Base-by-base conservation (phyloP, 768 basidiomycete species). In the Termitomyces sp. region DNA sequence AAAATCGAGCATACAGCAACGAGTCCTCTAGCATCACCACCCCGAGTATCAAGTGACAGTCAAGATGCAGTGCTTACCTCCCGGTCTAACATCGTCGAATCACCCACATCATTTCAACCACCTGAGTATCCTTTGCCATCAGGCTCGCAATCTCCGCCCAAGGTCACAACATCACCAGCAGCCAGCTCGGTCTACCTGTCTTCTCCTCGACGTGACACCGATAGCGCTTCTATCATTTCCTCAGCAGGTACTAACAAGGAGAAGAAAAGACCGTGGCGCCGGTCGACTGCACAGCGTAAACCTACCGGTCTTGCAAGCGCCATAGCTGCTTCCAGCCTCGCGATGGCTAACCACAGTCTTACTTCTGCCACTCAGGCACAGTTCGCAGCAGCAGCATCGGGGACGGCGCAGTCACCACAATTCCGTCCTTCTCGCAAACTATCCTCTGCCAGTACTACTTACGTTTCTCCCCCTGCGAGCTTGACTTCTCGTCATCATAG, bases 221-320 rank as follows among this genome's bases (percentile, higher is more conserved):
- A 69, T 56, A 52, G 49, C 5, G 54, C 47, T 6, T 69, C 68
- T 4, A 43, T 68, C 52, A 63, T 69, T 22, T 71, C 71, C 53
- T 59, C 60, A 42, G 62, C 47, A 50, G 64, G 58, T 13, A 60
- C 56, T 5, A 60, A 62, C 49, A 71, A 71, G 37, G 67, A 71
- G 20, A 74, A 76, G 58, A 79, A 77, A 52, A 69, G 75, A 2
- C 72, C 76, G 8, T 81, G 80, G 79, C 67, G 71, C 36, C 71
- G 76, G 41, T 60, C 70, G 4, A 69, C 76, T 2, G 72, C 68
- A 47, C 69, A 71, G 36, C 71, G 74, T 37, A 83, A 82, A 64
- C 79, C 83, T 2, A 78, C 81, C 0, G 82, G 83, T 24, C 76
- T 88, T n/a, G 87, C 88, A 4, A 77, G 79, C 52, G 87, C 86